These are phyloP conservation scores for Strigomonas culicis DNA, from an alignment of 208 protist genomes.

Conservation along the genomic window DNA sequence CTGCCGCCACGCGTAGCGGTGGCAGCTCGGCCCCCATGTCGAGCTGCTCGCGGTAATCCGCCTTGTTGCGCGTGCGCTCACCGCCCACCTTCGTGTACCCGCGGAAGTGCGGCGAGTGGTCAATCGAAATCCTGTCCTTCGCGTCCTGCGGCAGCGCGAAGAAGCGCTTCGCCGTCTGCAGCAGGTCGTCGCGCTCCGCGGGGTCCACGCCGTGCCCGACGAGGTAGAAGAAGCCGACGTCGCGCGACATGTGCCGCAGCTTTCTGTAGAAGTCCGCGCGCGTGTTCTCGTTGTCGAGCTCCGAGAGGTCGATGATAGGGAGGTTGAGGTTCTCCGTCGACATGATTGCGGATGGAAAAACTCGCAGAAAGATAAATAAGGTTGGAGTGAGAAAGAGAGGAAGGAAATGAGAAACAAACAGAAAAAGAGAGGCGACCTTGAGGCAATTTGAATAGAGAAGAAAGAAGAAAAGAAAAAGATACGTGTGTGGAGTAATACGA, in stretches of 20 bases:
- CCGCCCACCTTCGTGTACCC: conserved; percentile 14
- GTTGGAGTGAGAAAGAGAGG: too few species aligned
- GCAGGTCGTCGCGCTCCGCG: conserved; percentile 8
- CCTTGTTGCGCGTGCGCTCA: conserved; percentile 17
- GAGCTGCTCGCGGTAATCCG: conserved; percentile 18
- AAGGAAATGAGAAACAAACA: too few species aligned
- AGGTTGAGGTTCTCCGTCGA: conserved; percentile 2
- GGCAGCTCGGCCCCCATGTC: conserved; percentile 10
- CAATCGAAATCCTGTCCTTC: conserved; percentile 17
- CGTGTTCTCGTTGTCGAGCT: conserved; percentile 16
- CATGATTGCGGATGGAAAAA: too few species aligned
- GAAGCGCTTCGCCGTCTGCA: conserved; percentile 10
- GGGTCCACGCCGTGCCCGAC: conserved; percentile 16
- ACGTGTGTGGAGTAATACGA: too few species aligned
- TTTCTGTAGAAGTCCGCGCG: conserved; percentile 13
- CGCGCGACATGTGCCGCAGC: conserved; percentile 14
- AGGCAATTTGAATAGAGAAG: too few species aligned
- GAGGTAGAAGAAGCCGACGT: conserved; percentile 23
- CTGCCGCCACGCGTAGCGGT: neutral
- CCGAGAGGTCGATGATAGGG: conserved; percentile 16
- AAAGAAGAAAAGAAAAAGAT: too few species aligned
- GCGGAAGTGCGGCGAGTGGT: conserved; percentile 18
- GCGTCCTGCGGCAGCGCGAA: conserved; percentile 17
- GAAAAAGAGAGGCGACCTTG: too few species aligned
- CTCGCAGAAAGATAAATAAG: too few species aligned